These are phyloP conservation scores for Tylopilus subfusipes DNA, from an alignment of 768 basidiomycete genomes.

Conservation along the genomic window DNA sequence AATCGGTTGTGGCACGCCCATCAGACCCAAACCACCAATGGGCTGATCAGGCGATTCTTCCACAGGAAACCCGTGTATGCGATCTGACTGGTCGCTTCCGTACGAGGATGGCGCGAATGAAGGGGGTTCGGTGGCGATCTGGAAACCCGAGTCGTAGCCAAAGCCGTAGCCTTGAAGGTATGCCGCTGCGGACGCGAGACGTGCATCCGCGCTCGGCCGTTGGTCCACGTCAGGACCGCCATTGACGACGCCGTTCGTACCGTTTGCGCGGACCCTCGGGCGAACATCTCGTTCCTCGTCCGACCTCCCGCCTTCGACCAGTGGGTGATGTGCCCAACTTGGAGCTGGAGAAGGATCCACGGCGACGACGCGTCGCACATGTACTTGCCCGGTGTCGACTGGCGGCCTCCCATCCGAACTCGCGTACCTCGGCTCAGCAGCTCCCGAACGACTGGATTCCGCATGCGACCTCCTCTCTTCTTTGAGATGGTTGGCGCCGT, in stretches of 20 bases:
- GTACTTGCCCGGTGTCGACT: slow-evolving; percentile 32
- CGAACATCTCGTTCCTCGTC: slow-evolving; percentile 28
- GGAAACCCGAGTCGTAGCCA: slow-evolving; percentile 33
- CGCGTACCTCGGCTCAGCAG: slow-evolving; percentile 6
- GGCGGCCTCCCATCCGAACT: slow-evolving; percentile 23
- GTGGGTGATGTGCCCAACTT: slow-evolving; percentile 29
- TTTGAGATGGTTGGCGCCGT: slow-evolving; percentile 8
- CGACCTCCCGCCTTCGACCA: slow-evolving; percentile 29
- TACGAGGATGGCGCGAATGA: slow-evolving; percentile 20
- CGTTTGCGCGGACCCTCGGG: slow-evolving; percentile 10
- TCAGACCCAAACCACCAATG: slow-evolving; percentile 26
- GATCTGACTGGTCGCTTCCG: slow-evolving; percentile 19
- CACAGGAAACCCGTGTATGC: slow-evolving; percentile 24
- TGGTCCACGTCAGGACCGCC: not conserved
- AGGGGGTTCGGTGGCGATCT: slow-evolving; percentile 16
- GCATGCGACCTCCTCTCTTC: slow-evolving; percentile 14
- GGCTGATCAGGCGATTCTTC: slow-evolving; percentile 28
- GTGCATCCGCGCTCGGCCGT: slow-evolving; percentile 10
- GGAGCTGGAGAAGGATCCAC: slow-evolving; percentile 23
- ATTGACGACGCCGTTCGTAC: slow-evolving; percentile 2
- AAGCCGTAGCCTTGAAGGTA: slow-evolving; percentile 35
- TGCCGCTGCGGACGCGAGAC: slow-evolving; percentile 35
- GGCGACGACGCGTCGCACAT: slow-evolving; percentile 33
- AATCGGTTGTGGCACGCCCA: slow-evolving; percentile 23
- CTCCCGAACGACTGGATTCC: slow-evolving; percentile 11